Conservation (phyloP, 345 rosid genomes). For the Microthlaspi erraticum region DNA sequence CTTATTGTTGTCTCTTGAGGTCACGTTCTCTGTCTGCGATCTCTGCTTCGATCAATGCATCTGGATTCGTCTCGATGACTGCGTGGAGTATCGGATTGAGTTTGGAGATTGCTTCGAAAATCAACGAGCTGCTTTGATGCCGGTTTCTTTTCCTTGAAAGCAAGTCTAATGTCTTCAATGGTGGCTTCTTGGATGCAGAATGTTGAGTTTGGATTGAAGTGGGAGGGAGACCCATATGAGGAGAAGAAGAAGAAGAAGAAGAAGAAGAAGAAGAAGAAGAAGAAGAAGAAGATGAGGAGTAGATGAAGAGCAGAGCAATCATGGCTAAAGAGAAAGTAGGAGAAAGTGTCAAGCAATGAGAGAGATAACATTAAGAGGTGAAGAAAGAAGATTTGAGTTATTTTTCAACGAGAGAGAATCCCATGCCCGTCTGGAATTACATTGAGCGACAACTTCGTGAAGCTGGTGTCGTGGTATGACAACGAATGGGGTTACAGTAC, state of each 20-base stretch:
- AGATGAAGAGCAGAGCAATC: too few relatives aligned
- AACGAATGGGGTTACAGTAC: slow-evolving; percentile 97
- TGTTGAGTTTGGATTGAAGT: neutral
- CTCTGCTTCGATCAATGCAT: slow-evolving; percentile 60
- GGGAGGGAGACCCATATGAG: slow-evolving; percentile 4
- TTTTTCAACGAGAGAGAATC: too few relatives aligned
- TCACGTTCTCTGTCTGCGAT: slow-evolving; percentile 61
- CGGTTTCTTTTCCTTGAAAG: slow-evolving; percentile 53
- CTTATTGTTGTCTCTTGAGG: neutral
- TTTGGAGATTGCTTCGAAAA: slow-evolving; percentile 51
- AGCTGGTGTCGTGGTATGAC: slow-evolving; percentile 90
- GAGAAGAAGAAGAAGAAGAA: slow-evolving; percentile 1
- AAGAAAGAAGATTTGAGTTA: too few relatives aligned
- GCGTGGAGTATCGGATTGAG: slow-evolving; percentile 60
- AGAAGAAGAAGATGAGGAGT: too few relatives aligned
- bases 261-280: neutral
- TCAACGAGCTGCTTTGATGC: slow-evolving; percentile 65
- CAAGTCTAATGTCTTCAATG: slow-evolving; percentile 48
- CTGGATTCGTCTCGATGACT: slow-evolving; percentile 75
- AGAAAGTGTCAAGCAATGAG: too few relatives aligned
- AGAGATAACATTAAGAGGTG: too few relatives aligned
- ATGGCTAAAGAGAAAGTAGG: too few relatives aligned
- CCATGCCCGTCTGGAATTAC: too few relatives aligned
- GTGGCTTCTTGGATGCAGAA: slow-evolving; percentile 58
- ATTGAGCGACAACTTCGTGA: slow-evolving; percentile 67